Evolutionary conservation across 2,329 filamentous ascomycete genomes (phyloP), one percentile per base, ranked within the genome.

Genomic region (Curvularia eragrostidis): DNA sequence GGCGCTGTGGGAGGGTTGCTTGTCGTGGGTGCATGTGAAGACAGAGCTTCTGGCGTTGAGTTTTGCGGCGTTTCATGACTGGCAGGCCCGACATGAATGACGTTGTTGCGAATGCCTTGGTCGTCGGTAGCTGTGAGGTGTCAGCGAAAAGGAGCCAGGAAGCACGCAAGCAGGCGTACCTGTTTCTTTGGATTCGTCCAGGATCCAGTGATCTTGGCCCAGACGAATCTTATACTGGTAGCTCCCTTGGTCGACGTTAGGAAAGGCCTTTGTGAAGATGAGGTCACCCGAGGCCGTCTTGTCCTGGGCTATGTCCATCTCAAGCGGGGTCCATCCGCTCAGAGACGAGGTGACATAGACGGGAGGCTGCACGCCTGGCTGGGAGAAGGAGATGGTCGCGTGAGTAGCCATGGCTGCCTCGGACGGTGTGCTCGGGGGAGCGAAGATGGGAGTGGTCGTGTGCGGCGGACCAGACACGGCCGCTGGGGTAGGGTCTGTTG

Each of bases 201-300:
- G 75, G 23, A 87, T 80, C 85, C 87, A 90, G 62, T 90, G 84
- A 47, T 85, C 85, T 19, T 81, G 73, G 9, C 89, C 89, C 34
- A 90, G 79, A 28, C 88, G 84, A 65, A 93, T 89, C 75, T 91
- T 93, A 82, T 92, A 93, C 68, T 90, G 87, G 63, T 91, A 85
- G 56, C 85, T 83, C 46, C 84, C 82, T 21, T 84, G 84, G 21
- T 84, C 79, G 18, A 85, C 79, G 7, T 84, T 80, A 34, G 81
- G 72, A 43, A 91, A 80, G 1, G 81, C 75, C 56, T 85, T 85
- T 42, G 76, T 80, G 70, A 90, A 93, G 12, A 82, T 70, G 56
- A 85, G 78, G 52, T 87, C 72, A n/a, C 83, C 84, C 34, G 83
- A 77, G 3, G 81, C 76, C 9, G 83, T 80, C 28, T 78, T 78